These are phyloP conservation scores for Aspergillus japonicus DNA, from an alignment of 2,329 filamentous ascomycete species.

Conservation along the genomic window DNA sequence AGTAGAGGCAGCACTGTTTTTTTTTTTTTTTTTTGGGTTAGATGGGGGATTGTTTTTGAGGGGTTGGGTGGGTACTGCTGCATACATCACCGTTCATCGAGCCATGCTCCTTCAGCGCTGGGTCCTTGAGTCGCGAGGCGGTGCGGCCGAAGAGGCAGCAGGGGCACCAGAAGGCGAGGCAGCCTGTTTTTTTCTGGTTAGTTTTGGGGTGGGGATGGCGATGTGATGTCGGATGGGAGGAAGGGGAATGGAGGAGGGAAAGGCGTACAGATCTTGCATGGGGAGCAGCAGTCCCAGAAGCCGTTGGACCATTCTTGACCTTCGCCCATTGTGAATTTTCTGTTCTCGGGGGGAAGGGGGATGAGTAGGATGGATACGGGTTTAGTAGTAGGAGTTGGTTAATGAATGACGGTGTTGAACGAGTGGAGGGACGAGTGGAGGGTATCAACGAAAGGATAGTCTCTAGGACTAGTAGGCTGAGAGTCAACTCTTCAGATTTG, in stretches of 20 bases:
- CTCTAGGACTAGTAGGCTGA: too few species aligned
- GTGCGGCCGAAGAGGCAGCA: conserved; percentile 36
- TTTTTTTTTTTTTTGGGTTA: not conserved
- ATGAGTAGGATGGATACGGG: not conserved
- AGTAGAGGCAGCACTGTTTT: conserved; percentile 38
- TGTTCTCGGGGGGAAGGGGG: not conserved
- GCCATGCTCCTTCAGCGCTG: conserved; percentile 26
- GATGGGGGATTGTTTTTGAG: not conserved
- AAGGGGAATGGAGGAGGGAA: not conserved
- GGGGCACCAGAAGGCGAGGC: conserved; percentile 28
- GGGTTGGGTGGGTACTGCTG: not conserved
- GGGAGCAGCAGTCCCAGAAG: conserved; percentile 36
- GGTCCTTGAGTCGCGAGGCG: conserved; percentile 32
- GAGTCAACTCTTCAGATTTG: too few species aligned
- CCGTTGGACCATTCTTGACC: conserved; percentile 29
- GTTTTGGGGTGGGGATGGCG: not conserved
- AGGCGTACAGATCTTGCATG: conserved; percentile 31
- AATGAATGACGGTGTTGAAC: not conserved
- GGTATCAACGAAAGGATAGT: too few species aligned
- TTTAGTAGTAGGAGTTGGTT: not conserved
- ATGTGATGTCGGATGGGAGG: not conserved
- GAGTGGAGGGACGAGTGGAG: not conserved
- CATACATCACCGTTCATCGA: conserved; percentile 31
- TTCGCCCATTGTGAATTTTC: conserved; percentile 11
- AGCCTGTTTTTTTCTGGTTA: conserved; percentile 21